Base-by-base conservation (phyloP, 2,329 filamentous ascomycete species). In the Rhytidhysteron rufulum region DNA sequence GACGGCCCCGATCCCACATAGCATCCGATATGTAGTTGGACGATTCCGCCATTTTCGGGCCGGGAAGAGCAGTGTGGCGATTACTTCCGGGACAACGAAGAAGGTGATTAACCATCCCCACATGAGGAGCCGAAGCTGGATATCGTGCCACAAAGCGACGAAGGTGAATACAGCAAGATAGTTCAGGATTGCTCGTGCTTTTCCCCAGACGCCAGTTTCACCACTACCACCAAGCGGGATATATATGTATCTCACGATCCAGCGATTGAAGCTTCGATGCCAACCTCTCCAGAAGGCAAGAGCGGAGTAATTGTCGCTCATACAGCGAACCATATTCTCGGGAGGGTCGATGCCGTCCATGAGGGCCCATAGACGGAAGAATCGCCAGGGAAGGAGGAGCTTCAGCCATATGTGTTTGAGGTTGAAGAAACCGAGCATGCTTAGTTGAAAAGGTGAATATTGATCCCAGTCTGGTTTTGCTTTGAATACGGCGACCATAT, bases 401-500 rank as follows among this genome's bases (percentile, higher is more conserved):
- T 98, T 98, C 34, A 98, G 77, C 94, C 94, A 98, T 64, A 98
- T 94, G 60, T 96, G 82, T 69, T 95, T 88, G 10, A 98, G 82
- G 66, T 96, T 96, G 74, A 97, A 94, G 71, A 86, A 96, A 27
- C 88, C 93, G 10, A 98, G 78, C 71, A 98, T 82, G 58, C 82
- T 86, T 31, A 98, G 80, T 63, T 98, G 88, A 32, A 86, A 83
- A 0, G 93, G 83, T 0, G 88, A 86, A 70, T 96, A 97, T 18
- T 82, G 72, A 20, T 74, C 73, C 93, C 93, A 98, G 47, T 82
- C 73, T 0, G 90, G 89, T 16, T 78, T 74, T 2, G 84, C 78
- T 60, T 94, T 87, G 57, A 85, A 86, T 56, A 98, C 97, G 44
- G 93, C 93, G 35, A 94, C 85, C 43, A 91, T 88, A 63, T 97